Evolutionary conservation across 768 basidiomycete species (phyloP), one percentile per base, ranked within the genome.

Genomic region (Dictyophora rubrovolvata): DNA sequence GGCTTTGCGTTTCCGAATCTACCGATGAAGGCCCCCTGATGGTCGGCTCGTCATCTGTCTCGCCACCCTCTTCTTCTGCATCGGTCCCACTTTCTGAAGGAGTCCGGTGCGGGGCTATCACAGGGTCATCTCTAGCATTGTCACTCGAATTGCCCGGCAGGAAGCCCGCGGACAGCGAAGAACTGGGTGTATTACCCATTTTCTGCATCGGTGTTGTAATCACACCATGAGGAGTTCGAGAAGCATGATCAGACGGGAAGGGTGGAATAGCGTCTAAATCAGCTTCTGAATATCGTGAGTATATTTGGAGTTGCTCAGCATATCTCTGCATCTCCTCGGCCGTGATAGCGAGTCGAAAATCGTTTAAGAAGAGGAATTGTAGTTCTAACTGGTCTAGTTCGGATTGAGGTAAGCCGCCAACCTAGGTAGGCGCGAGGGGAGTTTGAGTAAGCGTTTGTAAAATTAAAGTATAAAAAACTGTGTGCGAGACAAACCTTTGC

Each of bases 351-450:
- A 99, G 79, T 16, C 83, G 77, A 68, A 99, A 99, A 74, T 98
- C 91, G 71, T 98, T 99, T 8, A 98, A 80, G 6, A 98, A 85
- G 5, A 98, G 78, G 69, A 99, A 99, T 64, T 98, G 96, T 1
- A 99, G 84, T 68, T 99, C 96, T 54, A 99, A 84, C 67, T 94
- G 91, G 70, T 99, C 98, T 53, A 99, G 82, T 69, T 95, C 92
- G 36, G 85, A 77, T 60, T 90, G 83, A 0, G 96, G 96, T 0
- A 99, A 80, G 22, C 96, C 96, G 48, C 96, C 96, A 62, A 99
- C 95, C 93, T 94, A 65, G 9, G 56, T 49, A 47, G 36, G 48
- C 3, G 34, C 34, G 12, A n/a, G 12, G 36, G 14, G 14, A 37
- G 50, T 22, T 20, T 12, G 47, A 22, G 1, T 36, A 54, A 47